phyloP scores from a whole-genome alignment of 805 yeast genomes.

The Ogataea populi-albae region DNA sequence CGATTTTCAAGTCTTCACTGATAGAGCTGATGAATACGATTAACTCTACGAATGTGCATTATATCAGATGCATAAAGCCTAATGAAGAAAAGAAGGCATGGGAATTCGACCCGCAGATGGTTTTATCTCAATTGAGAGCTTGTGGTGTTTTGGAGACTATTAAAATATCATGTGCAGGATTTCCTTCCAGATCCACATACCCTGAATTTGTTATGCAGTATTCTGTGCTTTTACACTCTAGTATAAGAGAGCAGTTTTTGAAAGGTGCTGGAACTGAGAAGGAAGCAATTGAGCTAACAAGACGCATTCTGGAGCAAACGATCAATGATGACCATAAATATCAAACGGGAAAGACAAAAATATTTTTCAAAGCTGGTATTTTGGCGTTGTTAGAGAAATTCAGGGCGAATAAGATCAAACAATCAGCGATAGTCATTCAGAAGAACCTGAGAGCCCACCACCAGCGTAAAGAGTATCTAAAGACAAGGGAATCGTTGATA shows the following conservation, averaged over 20 bases:
- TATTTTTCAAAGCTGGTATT: slow-evolving; percentile 96
- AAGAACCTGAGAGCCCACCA: slow-evolving; percentile 68
- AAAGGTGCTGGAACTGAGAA: slow-evolving; percentile 49
- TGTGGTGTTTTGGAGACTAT: slow-evolving; percentile 98
- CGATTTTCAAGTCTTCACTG: slow-evolving; percentile 87
- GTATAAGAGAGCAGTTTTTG: slow-evolving; percentile 61
- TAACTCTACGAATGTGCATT: slow-evolving; percentile 92
- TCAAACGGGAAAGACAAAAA: slow-evolving; percentile 90
- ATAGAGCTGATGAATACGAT: slow-evolving; percentile 92
- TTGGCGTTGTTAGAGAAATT: slow-evolving; percentile 85
- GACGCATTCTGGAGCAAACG: slow-evolving; percentile 60
- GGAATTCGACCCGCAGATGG: slow-evolving; percentile 95
- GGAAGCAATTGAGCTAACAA: slow-evolving; percentile 62
- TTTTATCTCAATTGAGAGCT: slow-evolving; percentile 89
- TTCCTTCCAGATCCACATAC: slow-evolving; percentile 94
- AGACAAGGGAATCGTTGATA: slow-evolving; percentile 51
- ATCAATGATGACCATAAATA: slow-evolving; percentile 67
- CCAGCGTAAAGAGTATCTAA: slow-evolving; percentile 60
- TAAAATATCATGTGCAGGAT: slow-evolving; percentile 95
- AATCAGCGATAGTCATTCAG: slow-evolving; percentile 81
- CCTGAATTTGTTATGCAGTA: slow-evolving; percentile 90
- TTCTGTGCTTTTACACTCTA: slow-evolving; percentile 74
- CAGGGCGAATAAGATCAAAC: slow-evolving; percentile 73
- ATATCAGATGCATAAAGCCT: slow-evolving; percentile 96
- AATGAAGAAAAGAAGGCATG: slow-evolving; percentile 92